Conservation (phyloP, 2,329 filamentous ascomycete species). For the Colletotrichum phormii region DNA sequence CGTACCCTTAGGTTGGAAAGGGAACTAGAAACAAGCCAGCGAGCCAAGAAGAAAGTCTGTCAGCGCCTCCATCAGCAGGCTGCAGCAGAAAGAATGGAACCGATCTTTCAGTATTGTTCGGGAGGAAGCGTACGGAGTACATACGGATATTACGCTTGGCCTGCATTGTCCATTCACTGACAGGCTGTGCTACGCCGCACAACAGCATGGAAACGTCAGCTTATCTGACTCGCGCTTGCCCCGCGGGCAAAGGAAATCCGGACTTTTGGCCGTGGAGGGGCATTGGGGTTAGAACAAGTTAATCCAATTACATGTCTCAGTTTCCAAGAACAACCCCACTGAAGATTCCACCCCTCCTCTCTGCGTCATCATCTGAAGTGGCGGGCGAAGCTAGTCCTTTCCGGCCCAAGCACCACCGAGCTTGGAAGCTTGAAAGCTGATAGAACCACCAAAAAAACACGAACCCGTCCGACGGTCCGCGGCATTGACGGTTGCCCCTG, state of each 20-base stretch:
- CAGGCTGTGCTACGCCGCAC: background rate
- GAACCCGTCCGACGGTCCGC: background rate
- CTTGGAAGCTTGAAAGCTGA: background rate
- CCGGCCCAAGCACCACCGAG: background rate
- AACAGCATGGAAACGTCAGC: background rate
- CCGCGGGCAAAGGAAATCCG: background rate
- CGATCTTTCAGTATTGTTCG: background rate
- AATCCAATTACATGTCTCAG: slow-evolving; percentile 10
- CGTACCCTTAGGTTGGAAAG: background rate
- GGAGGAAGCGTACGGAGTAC: background rate
- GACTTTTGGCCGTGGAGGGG: background rate
- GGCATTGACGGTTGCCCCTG: slow-evolving; percentile 21
- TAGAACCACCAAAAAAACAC: background rate
- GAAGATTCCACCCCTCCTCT: background rate
- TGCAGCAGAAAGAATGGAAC: slow-evolving; percentile 1
- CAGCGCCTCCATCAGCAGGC: slow-evolving; percentile 13
- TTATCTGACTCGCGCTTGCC: slow-evolving; percentile 24
- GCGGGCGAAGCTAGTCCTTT: background rate
- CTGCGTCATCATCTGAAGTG: slow-evolving; percentile 18
- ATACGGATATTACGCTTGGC: background rate
- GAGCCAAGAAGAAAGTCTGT: background rate
- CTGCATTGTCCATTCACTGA: background rate
- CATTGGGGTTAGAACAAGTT: background rate
- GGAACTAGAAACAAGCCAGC: background rate
- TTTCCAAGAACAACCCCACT: background rate